phyloP scores from a whole-genome alignment of 2,329 filamentous ascomycete genomes.

The Diaporthe nobilis region DNA sequence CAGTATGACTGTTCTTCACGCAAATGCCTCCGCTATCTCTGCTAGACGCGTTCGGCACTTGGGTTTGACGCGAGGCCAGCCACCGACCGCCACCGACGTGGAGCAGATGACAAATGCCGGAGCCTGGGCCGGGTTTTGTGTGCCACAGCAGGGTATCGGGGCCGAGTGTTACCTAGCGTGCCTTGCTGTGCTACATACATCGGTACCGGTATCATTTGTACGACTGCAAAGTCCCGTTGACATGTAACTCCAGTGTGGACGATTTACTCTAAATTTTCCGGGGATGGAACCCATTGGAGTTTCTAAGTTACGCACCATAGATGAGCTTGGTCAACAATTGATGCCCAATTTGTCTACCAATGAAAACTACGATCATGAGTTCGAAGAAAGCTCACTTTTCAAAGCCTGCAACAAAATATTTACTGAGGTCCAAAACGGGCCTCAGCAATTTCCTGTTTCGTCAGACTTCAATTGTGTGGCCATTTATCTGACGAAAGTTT shows the following conservation, averaged over 20 bases:
- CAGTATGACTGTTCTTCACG: background rate
- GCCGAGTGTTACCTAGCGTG: background rate
- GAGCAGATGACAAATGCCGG: background rate
- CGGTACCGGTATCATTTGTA: background rate
- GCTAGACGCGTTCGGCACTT: background rate
- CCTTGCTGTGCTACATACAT: background rate
- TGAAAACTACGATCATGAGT: background rate
- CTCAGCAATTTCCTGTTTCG: no score
- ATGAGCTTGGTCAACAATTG: background rate
- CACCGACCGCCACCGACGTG: background rate
- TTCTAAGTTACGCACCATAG: background rate
- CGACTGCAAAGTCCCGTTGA: background rate
- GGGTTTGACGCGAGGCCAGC: background rate
- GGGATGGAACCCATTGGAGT: no score
- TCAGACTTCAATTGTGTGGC: background rate
- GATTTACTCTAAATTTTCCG: background rate
- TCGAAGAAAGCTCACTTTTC: fast-evolving
- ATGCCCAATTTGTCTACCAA: background rate
- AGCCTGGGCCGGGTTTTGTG: background rate
- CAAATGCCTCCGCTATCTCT: no score
- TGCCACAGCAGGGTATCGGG: background rate
- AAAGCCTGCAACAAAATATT: background rate
- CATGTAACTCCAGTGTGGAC: fast-evolving
- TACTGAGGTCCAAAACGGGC: no score
- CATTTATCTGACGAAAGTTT: no score